Conservation (phyloP, 2,329 filamentous ascomycete species). For the Lasiodiplodia citricola region DNA sequence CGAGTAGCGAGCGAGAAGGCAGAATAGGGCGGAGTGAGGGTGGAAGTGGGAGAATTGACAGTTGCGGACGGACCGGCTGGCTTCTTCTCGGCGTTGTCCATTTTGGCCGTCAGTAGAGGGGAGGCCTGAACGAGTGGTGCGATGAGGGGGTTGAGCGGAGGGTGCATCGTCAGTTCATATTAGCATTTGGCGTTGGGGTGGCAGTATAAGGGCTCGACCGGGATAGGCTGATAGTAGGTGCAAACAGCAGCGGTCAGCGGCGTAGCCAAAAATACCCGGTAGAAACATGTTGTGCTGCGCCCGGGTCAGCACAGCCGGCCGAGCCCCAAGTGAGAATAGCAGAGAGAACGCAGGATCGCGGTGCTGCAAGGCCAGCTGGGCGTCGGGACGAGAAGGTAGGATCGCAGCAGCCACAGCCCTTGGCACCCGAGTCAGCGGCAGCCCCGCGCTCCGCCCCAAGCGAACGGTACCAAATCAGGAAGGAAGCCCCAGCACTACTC, state of each 20-base stretch:
- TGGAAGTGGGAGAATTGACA: neutral
- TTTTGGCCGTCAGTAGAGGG: neutral
- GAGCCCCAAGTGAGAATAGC: neutral
- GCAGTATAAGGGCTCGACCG: too few relatives aligned
- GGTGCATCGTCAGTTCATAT: neutral
- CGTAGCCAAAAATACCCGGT: neutral
- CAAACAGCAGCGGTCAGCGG: constrained; percentile 7
- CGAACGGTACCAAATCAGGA: neutral
- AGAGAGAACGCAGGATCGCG: neutral
- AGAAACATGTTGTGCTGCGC: neutral
- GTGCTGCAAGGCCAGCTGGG: neutral
- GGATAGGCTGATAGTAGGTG: neutral
- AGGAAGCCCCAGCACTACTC: neutral
- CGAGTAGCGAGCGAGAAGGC: constrained; percentile 44
- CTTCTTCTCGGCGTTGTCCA: neutral
- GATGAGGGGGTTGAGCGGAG: neutral
- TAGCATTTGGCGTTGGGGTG: neutral
- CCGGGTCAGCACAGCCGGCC: neutral
- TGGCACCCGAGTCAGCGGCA: neutral
- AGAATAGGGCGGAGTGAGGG: constrained; percentile 39
- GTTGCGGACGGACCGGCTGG: neutral
- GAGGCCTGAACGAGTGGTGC: neutral
- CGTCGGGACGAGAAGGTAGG: neutral
- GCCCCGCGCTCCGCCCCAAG: neutral
- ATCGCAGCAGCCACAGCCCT: neutral